Evolutionary conservation across 192 early-diverging fungal species (phyloP), one percentile per base, ranked within the genome.

Genomic region (Coemansia sp.): DNA sequence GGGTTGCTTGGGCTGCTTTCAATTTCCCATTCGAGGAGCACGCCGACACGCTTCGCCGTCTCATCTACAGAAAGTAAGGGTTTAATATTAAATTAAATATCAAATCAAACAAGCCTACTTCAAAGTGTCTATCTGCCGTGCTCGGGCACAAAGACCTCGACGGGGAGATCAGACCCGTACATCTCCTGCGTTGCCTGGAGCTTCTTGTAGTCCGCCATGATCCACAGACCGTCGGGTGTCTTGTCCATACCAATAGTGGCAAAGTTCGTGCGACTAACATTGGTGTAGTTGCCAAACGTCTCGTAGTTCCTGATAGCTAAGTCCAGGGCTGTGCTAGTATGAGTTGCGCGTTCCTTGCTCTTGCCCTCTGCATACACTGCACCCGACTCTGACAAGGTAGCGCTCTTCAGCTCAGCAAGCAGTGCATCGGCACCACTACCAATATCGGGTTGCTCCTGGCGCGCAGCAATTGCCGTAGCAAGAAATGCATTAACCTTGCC

Each of bases 181-280:
- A 71, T 38, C 6, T 37, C 13, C 13, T 65, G 62, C 16, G 57
- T 52, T 6, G 69, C 56, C 21, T 71, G 64, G 59, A 71, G 65
- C 31, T 37, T 14, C 9, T 36, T 37, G 12, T 65, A 47, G 39
- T 71, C 36, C 3, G 16, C 20, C 20, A 71, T 52, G 25, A 71
- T 33, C 43, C 63, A 53, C 62, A 39, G 20, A 56, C 59, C 59
- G 2, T 65, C 69, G 3, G 56, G 69, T 10, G 69, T 70, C 41
- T 41, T 48, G 3, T 13, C 37, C 61, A 35, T 59, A 16, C 50
- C 26, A 34, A 18, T 53, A 14, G 13, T 42, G 28, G 36, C 21
- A 48, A 41, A 31, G 33, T 53, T 34, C 3, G 50, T n/a, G 28
- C 38, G 21, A 28, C 37, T 34, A 0, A 33, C 18, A 1, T 59